Base-by-base conservation (phyloP, 257 asterid genomes). In the Nicotiana noctiflora region DNA sequence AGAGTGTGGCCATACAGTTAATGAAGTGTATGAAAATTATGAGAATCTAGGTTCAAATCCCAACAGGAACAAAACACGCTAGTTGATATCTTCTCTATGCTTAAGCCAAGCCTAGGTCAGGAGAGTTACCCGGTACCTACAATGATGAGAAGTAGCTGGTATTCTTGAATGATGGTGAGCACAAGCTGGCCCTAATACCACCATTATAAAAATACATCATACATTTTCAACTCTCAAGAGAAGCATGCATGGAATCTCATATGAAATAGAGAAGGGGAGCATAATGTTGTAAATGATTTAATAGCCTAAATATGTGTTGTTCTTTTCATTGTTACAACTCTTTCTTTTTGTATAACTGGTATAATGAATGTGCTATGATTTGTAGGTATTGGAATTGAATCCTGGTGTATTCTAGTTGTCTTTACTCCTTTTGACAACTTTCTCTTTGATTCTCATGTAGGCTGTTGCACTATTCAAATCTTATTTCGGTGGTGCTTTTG, bases 401-500 rank as follows among this genome's bases (percentile, higher is more conserved):
- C 13, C n/a, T 12, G 1, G 21, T 13, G 77, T 23, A 46, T 72
- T 21, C 77, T 72, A 46, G 40, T 23, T 3, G 60, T 46, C 14
- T 12, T 46, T 72, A 46, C 60, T 72, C 40, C 60, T 72, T 74
- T 49, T 23, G 78, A 23, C 61, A 74, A 74, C 59, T 14, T 40
- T 23, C 61, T 25, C 51, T 74, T 49, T 74, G 81, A 80, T 86
- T 79, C 75, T 29, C 83, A 19, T 88, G 88, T 97, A 96, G 99
- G 99, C 99, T 67, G 98, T 96, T 85, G 84, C 91, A 79, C 89
- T 96, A 84, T 96, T 96, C 84, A 96, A 96, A 82, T 94, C 99
- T 59, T 96, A 96, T 86, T 96, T 96, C 62, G 98, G 99, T 31
- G 98, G 99, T 75, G 93, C 98, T 80, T 96, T 96, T 83, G 99